Base-by-base conservation (phyloP, 345 rosid genomes). In the Ceriops decandra region DNA sequence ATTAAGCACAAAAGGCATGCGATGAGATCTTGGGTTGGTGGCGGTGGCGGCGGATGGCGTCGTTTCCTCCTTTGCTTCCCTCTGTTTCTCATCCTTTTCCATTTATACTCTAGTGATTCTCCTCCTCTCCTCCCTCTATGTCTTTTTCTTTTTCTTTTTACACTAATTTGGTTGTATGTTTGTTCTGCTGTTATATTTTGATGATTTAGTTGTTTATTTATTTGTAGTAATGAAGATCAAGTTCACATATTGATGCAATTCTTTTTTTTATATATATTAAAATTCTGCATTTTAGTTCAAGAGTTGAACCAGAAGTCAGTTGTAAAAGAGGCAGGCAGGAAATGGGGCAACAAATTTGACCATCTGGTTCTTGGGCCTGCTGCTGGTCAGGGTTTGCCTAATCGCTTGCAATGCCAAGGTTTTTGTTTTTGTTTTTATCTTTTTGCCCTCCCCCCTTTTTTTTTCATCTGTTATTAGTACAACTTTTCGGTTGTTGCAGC, bases 391-490 rank as follows among this genome's bases (percentile, higher is more conserved):
- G 97, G 98, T 81, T 84, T 88, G 67, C 84, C 82, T 2, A 79
- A 91, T 70, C 93, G 97, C 42, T 79, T 91, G 77, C 96, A 91
- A 62, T 91, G 98, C 76, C 82, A 62, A 86, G 96, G 97, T 95
- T 77, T 52, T 24, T 59, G 4, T 54, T 13, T 26, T 19, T 22
- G 3, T 57, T 21, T 33, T 30, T 32, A 7, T 53, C 1, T 19
- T 24, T 24, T 24, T 24, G 26, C 26, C 26, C 26, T 24, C 26
- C 26, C 26, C 26, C 19, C 21, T 58, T 53, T 54, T 54, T 21
- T 21, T 21, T 21, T 22, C 27, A 21, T 0, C 5, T n/a, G 28
- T 2, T 11, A 21, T 54, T 54, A 21, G 15, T 52, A 20, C 6
- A 52, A 52, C 58, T 54, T 8, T 26, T 2, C 13, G 15, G 59